Base-by-base conservation (phyloP, 768 basidiomycete genomes). In the Collybiopsis luxurians region DNA sequence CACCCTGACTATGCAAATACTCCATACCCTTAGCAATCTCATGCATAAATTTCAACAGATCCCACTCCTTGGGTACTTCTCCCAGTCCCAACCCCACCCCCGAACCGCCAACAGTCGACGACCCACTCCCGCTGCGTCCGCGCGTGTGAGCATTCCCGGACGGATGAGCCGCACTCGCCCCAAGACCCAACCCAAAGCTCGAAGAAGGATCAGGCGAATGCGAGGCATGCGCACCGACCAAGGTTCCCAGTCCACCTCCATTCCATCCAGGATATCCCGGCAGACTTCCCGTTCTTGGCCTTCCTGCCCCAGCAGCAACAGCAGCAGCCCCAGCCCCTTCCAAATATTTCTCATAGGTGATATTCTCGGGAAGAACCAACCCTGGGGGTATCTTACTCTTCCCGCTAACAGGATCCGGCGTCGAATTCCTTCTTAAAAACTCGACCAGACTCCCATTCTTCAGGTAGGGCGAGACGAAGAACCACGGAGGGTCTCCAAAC, bases 21-120 rank as follows among this genome's bases (percentile, higher is more conserved):
- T 82, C 79, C 90, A 95, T 91, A 9, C 91, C 92, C 63, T 81
- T 79, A 12, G 89, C 85, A 60, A 92, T 83, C 69, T 92, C 86
- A 56, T 84, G 76, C 66, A 92, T 81, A 69, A 84, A 84, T 61
- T 78, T 75, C 63, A 86, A 73, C 38, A 80, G 66, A 59, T 87
- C 82, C 17, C 71, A 70, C 36, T 74, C 71, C 45, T 74, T 72
- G 23, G 59, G 67, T 3, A 57, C 56, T 17, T 55, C 62, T 40
- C 53, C 42, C 23, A 59, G 34, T 17, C 40, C 53, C 58, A 42
- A 17, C 5, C 40, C 40, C 4, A 42, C 40, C 5, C 15, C n/a
- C 13, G 40, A 21, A 42, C 15, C 13, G 6, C 40, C 40, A n/a
- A 42, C n/a, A 42, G 40, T 61, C 53, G 50, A 53, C 19, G 61